These are phyloP conservation scores for Metarhizium humberi DNA, from an alignment of 2,329 filamentous ascomycete species.

Conservation along the genomic window DNA sequence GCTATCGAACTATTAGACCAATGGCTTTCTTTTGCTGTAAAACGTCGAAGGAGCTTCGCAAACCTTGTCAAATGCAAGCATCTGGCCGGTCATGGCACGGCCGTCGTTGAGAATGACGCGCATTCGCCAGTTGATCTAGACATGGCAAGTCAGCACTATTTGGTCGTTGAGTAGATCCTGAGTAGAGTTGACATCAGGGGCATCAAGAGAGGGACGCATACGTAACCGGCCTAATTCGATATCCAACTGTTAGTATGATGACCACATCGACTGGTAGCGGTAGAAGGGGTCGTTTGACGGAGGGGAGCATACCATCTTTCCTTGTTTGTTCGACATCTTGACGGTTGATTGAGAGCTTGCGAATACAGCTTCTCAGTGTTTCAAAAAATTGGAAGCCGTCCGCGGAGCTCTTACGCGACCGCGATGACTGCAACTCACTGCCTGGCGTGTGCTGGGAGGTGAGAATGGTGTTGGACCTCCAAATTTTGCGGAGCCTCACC, in stretches of 20 bases:
- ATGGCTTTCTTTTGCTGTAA: neutral
- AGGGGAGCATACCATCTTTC: slow-evolving; percentile 82
- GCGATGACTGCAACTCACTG: slow-evolving; percentile 27
- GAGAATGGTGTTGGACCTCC: slow-evolving; percentile 23
- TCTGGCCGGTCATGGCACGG: slow-evolving; percentile 92
- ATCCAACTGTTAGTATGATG: slow-evolving; percentile 51
- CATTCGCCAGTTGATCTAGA: slow-evolving; percentile 98
- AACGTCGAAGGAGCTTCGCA: slow-evolving; percentile 4
- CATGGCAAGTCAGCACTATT: slow-evolving; percentile 3
- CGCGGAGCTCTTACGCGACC: slow-evolving; percentile 31
- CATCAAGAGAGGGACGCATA: slow-evolving; percentile 37
- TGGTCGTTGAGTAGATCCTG: neutral
- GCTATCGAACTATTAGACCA: slow-evolving; percentile 40
- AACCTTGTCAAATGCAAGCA: slow-evolving; percentile 98
- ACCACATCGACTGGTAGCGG: slow-evolving; percentile 21
- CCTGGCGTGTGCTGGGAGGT: slow-evolving; percentile 34
- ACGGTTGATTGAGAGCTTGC: slow-evolving; percentile 17
- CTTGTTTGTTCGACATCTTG: slow-evolving; percentile 66
- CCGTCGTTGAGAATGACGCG: slow-evolving; percentile 91
- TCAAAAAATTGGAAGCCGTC: slow-evolving; percentile 32
- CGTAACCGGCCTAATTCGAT: slow-evolving; percentile 56
- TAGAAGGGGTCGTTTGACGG: slow-evolving; percentile 24
- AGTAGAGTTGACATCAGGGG: neutral
- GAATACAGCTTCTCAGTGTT: slow-evolving; percentile 21
- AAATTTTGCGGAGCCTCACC: slow-evolving; percentile 38